Base-by-base conservation (phyloP, 192 early-diverging fungal genomes). In the Borealophlyctis nickersoniae region DNA sequence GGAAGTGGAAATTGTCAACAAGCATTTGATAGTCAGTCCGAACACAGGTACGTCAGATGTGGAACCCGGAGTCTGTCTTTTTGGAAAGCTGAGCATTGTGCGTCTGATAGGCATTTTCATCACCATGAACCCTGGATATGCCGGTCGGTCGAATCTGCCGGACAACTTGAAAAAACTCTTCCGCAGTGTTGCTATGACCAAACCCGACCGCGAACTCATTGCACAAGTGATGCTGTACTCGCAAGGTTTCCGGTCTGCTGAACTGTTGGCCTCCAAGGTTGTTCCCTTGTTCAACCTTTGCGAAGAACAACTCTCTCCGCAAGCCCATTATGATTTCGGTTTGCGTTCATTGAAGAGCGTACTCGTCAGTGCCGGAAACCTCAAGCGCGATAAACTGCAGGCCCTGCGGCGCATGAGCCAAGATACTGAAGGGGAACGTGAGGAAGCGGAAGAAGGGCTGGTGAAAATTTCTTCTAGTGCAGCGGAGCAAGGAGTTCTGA, bases 221-320 rank as follows among this genome's bases (percentile, higher is more conserved):
- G 95, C 98, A 3, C 96, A 99, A 77, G 98, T 99, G 33, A 98
- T 98, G 94, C 76, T 99, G 53, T 99, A 93, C 66, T 98, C 98
- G 30, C 96, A 98, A 82, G 98, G 98, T 35, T 99, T 99, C 91
- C 87, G 91, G 26, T 88, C 90, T 55, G 96, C 95, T 0, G 98
- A 99, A 82, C 63, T 73, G 28, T 72, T 99, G 45, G 95, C 98
- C 0, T 88, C 89, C 49, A 98, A 98, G 75, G 92, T 95, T 29
- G 95, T 99, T 3, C 98, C 98, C 23, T 74, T 99, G 34, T 99
- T 99, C 77, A 94, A 91, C 56, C 80, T 99, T 33, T 96, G 94
- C 74, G 79, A 82, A 13, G 93, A 96, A 78, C 95, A 98, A 74
- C 82, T 99, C 24, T 93, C 93, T 13, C 84, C 89, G 34, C 96